phyloP scores from a whole-genome alignment of 1,139 yeast species.

The Candida pseudoviswanathii region DNA sequence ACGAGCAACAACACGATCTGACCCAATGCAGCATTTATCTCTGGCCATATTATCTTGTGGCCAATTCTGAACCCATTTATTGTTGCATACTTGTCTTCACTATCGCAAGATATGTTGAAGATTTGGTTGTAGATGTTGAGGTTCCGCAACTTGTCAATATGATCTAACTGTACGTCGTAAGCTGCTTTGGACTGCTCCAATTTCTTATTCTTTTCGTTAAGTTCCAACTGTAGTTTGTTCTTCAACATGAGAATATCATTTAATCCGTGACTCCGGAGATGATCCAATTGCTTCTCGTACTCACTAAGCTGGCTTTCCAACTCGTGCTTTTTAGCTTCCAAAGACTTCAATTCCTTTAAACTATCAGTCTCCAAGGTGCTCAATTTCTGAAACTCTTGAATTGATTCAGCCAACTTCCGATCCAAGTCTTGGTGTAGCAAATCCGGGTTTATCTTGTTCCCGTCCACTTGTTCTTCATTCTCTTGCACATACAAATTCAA shows the following conservation, averaged over 20 bases:
- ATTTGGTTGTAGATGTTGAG: slow-evolving; percentile 82
- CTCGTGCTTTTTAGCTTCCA: slow-evolving; percentile 45
- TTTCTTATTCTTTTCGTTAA: slow-evolving; percentile 50
- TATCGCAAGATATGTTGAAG: slow-evolving; percentile 76
- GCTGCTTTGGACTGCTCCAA: slow-evolving; percentile 63
- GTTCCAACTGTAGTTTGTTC: slow-evolving; percentile 55
- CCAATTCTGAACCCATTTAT: slow-evolving; percentile 87
- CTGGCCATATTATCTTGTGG: slow-evolving; percentile 79
- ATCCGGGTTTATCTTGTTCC: slow-evolving; percentile 13
- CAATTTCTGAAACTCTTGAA: slow-evolving; percentile 41
- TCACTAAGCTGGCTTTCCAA: slow-evolving; percentile 41
- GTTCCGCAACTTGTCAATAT: slow-evolving; percentile 68
- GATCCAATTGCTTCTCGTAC: slow-evolving; percentile 42
- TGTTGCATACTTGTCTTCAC: slow-evolving; percentile 73
- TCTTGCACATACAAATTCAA: slow-evolving; percentile 13
- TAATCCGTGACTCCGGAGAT: slow-evolving; percentile 43
- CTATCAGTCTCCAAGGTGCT: slow-evolving; percentile 35
- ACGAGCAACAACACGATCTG: slow-evolving; percentile 72
- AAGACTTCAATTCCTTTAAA: slow-evolving; percentile 43
- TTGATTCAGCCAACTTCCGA: slow-evolving; percentile 41
- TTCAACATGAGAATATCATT: slow-evolving; percentile 44
- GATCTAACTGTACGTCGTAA: slow-evolving; percentile 61
- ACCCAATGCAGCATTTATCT: slow-evolving; percentile 90
- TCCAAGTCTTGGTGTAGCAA: slow-evolving; percentile 25
- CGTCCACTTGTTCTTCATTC: background rate